A percentile compares a stretch with the other conserved stretches of the same genome.
Evolutionary conservation across 352 stramenopile species (phyloP).

Genomic region (Thraustochytrium sp.): DNA sequence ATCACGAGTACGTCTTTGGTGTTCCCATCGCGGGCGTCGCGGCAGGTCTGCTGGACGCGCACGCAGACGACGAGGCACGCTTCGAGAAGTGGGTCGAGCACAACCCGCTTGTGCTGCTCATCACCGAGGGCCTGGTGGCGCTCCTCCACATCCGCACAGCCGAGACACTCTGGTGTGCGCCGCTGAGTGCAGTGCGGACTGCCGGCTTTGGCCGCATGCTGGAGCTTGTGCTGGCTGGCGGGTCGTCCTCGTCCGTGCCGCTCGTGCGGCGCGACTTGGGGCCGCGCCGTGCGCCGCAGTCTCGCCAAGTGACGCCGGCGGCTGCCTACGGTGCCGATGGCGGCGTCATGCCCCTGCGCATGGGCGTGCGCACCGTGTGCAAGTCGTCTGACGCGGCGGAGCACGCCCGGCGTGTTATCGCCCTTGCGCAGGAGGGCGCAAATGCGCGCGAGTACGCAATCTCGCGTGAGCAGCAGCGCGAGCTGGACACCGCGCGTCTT

Average conservation of each 20-base stretch:
- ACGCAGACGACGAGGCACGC: background rate
- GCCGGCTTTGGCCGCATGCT: background rate
- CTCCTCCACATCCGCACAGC: background rate
- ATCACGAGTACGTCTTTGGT: conserved; percentile 34
- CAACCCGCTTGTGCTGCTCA: background rate
- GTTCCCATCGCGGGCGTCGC: background rate
- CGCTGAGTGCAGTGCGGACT: background rate
- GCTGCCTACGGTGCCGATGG: background rate
- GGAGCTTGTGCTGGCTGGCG: background rate
- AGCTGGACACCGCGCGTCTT: background rate
- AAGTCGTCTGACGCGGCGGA: background rate
- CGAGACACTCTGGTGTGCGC: background rate
- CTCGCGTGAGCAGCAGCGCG: background rate
- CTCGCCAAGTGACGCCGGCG: background rate
- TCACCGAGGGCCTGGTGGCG: background rate
- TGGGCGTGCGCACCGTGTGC: background rate
- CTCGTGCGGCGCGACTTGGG: background rate
- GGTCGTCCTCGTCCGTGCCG: background rate
- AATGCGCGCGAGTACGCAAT: background rate
- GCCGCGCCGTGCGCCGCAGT: background rate
- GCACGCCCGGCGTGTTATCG: background rate
- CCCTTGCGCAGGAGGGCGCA: background rate
- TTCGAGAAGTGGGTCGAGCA: background rate
- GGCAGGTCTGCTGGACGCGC: background rate
- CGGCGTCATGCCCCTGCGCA: background rate